A percentile compares a stretch with the other conserved stretches of the same genome.
These are phyloP conservation scores for Starmera caribaea DNA, from an alignment of 805 yeast genomes.

Conservation along the genomic window DNA sequence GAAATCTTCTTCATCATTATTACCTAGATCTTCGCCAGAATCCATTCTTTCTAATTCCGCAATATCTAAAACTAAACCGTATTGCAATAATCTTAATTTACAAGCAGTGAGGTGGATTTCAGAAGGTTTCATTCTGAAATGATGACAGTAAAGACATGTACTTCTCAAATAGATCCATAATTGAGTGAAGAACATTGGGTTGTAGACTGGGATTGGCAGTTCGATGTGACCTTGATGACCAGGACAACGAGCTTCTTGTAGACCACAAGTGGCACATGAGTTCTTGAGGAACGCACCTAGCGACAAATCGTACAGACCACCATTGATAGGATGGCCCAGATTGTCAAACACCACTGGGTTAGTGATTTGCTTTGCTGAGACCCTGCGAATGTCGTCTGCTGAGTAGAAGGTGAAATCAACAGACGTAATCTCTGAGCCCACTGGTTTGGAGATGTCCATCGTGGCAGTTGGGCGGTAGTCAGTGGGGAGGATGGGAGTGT, in stretches of 20 bases:
- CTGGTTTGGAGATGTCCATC: conserved; percentile 96
- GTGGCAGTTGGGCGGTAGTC: conserved; percentile 2
- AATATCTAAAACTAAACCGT: conserved; percentile 78
- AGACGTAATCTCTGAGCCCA: conserved; percentile 85
- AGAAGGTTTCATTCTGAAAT: conserved; percentile 55
- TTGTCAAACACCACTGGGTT: conserved; percentile 95
- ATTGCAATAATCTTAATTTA: conserved; percentile 73
- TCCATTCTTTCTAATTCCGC: conserved; percentile 58
- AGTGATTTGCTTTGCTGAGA: conserved; percentile 92
- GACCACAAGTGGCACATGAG: conserved; percentile 87
- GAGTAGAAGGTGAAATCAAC: conserved; percentile 87
- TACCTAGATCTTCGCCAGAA: conserved; percentile 37
- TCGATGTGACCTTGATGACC: conserved; percentile 99
- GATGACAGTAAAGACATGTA: conserved; percentile 85
- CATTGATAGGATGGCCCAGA: conserved; percentile 89
- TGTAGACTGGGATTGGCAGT: conserved; percentile 90
- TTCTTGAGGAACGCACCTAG: conserved; percentile 88
- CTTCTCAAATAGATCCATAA: conserved; percentile 77
- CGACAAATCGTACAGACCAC: conserved; percentile 92
- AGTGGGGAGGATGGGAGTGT: conserved; percentile 5
- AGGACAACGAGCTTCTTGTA: conserved; percentile 90
- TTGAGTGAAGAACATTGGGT: conserved; percentile 90
- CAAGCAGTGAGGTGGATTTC: conserved; percentile 74
- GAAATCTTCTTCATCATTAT: conserved; percentile 33
- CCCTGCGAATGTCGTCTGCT: conserved; percentile 69